phyloP scores from a whole-genome alignment of 345 rosid genomes.

The Ceriops tagal region DNA sequence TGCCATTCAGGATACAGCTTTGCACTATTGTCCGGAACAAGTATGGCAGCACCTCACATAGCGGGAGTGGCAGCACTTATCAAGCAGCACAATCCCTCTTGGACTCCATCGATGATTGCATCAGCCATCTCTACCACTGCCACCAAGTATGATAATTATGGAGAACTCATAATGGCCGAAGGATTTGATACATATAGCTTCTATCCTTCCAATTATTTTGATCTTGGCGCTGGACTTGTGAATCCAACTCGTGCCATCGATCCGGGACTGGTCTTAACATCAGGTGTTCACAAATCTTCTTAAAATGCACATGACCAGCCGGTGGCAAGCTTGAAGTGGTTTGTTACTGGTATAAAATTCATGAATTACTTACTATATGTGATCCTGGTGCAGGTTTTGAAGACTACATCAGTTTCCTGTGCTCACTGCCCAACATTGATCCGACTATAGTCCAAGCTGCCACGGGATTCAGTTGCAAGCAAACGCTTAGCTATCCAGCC shows the following conservation, averaged over 20 bases:
- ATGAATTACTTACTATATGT: background rate
- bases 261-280: constrained; percentile 69
- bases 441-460: constrained; percentile 34
- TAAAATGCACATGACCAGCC: too few species aligned
- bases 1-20: constrained; percentile 46
- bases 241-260: constrained; percentile 62
- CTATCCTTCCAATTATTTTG: constrained; percentile 52
- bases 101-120: constrained; percentile 81
- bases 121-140: constrained; percentile 83
- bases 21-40: constrained; percentile 78
- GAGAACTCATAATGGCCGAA: constrained; percentile 54
- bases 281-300: constrained; percentile 36
- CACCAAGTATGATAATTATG: constrained; percentile 39
- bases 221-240: constrained; percentile 69
- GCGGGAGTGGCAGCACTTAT: constrained; percentile 69
- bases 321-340: background rate
- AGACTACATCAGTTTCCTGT: constrained; percentile 66
- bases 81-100: constrained; percentile 61
- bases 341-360: background rate
- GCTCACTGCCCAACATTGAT: constrained; percentile 53
- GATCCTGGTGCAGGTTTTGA: constrained; percentile 43
- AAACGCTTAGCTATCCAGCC: constrained; percentile 44
- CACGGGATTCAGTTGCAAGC: constrained; percentile 53
- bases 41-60: constrained; percentile 88
- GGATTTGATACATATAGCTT: constrained; percentile 33